A percentile compares a stretch with the other conserved stretches of the same genome.
These are phyloP conservation scores for Aspergillus versicolor DNA, from an alignment of 2,329 filamentous ascomycete genomes.

Conservation along the genomic window DNA sequence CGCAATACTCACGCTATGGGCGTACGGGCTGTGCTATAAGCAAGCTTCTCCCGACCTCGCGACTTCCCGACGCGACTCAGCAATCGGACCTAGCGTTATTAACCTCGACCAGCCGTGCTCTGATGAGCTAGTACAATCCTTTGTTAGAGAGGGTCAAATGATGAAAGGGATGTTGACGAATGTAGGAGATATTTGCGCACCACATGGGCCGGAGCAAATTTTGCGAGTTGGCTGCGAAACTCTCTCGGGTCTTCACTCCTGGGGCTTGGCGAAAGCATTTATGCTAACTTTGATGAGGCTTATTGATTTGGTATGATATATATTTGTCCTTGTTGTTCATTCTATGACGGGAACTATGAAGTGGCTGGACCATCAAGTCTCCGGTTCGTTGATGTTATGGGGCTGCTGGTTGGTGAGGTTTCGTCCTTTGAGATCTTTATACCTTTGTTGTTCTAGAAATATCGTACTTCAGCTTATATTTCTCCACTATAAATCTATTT, in stretches of 20 bases:
- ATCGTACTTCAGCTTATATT: too few relatives aligned
- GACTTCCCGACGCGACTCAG: slow-evolving; percentile 13
- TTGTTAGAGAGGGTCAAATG: slow-evolving; percentile 50
- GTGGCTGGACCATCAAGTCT: neutral
- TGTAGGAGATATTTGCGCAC: slow-evolving; percentile 51
- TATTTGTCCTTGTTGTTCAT: neutral
- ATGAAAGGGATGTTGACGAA: slow-evolving; percentile 55
- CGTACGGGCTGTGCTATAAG: slow-evolving; percentile 41
- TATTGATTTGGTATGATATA: slow-evolving; percentile 24
- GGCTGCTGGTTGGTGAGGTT: neutral
- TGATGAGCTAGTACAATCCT: slow-evolving; percentile 59
- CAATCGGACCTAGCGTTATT: slow-evolving; percentile 45
- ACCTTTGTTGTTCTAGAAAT: neutral
- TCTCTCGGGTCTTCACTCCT: slow-evolving; percentile 33
- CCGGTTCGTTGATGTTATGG: neutral
- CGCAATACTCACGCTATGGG: slow-evolving; percentile 50
- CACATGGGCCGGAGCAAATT: slow-evolving; percentile 38
- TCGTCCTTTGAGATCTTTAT: neutral
- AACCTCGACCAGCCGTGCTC: slow-evolving; percentile 57
- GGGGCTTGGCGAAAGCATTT: slow-evolving; percentile 37
- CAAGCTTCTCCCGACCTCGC: slow-evolving; percentile 32
- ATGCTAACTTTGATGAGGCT: slow-evolving; percentile 33
- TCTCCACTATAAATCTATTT: neutral
- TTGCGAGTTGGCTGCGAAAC: slow-evolving; percentile 41
- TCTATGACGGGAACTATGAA: neutral